Percentiles rank a stretch among this genome's conserved stretches.
Conservation (phyloP, 495 filamentous ascomycete species). For the Penicillium samsonianum region DNA sequence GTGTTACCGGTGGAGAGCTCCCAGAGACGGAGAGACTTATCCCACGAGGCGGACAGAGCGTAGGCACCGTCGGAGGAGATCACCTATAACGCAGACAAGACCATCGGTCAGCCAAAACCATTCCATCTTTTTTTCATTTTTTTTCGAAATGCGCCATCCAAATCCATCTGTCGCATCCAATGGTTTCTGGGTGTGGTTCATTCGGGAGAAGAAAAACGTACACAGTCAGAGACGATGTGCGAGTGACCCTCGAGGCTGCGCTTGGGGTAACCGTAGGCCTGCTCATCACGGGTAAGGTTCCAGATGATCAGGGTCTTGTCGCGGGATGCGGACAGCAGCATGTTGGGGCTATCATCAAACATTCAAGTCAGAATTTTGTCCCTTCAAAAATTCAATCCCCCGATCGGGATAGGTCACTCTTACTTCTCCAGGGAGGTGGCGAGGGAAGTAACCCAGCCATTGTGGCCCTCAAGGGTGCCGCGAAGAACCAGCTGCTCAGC, state of each 20-base stretch:
- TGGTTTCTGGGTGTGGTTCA: constrained; percentile 18
- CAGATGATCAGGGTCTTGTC: constrained; percentile 99
- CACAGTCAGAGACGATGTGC: constrained; percentile 99
- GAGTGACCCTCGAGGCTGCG: constrained; percentile 97
- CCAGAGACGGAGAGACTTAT: constrained; percentile 99
- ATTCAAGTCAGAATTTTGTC: constrained; percentile 38
- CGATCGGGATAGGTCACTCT: constrained; percentile 37
- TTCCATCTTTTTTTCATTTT: constrained; percentile 17
- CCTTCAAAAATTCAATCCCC: constrained; percentile 31
- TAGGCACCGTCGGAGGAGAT: constrained; percentile 99
- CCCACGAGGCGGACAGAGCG: constrained; percentile 97
- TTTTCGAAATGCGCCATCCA: constrained; percentile 11
- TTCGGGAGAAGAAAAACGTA: constrained; percentile 54
- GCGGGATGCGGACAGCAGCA: constrained; percentile 95
- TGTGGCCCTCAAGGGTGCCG: constrained; percentile 96
- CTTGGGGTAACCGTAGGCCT: constrained; percentile 97
- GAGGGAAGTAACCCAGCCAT: constrained; percentile 72
- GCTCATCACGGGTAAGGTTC: constrained; percentile 99
- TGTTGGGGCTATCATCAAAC: constrained; percentile 80
- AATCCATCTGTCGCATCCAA: constrained; percentile 22
- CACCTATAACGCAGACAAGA: constrained; percentile 61
- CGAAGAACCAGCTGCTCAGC: constrained; percentile 96
- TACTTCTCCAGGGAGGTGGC: constrained; percentile 99
- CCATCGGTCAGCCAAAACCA: constrained; percentile 40
- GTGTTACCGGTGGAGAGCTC: constrained; percentile 95